Evolutionary conservation across 768 basidiomycete genomes (phyloP).

Genomic region (Suillus americanus): DNA sequence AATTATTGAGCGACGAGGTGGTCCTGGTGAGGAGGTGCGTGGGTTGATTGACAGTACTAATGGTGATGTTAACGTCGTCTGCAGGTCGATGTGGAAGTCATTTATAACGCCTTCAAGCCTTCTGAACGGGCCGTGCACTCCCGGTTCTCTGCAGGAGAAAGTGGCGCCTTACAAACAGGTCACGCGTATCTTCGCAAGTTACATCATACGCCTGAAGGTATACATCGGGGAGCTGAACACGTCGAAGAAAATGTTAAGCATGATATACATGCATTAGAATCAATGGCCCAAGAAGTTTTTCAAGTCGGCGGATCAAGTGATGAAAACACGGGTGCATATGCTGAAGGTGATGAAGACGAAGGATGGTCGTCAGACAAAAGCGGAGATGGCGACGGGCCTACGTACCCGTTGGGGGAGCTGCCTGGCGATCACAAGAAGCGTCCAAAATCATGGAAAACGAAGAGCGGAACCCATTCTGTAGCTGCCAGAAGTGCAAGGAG

Average conservation of each 20-base stretch:
- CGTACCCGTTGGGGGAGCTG: conserved; percentile 11
- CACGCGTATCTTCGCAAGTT: conserved; percentile 14
- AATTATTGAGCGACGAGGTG: conserved; percentile 59
- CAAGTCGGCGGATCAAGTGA: conserved; percentile 7
- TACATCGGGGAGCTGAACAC: conserved; percentile 27
- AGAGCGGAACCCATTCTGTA: conserved; percentile 7
- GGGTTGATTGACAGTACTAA: not conserved
- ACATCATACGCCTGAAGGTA: conserved; percentile 16
- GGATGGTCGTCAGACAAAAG: conserved; percentile 65
- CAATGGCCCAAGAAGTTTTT: conserved; percentile 14
- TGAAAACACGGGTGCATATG: conserved; percentile 7
- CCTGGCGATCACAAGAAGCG: conserved; percentile 22
- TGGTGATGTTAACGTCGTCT: conserved; percentile 13
- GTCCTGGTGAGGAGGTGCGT: conserved; percentile 68
- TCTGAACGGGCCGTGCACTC: conserved; percentile 10
- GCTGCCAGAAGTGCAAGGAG: conserved; percentile 8
- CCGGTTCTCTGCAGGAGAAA: conserved; percentile 2
- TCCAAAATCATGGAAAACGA: conserved; percentile 23
- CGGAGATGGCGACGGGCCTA: conserved; percentile 21
- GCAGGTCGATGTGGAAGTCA: conserved; percentile 65
- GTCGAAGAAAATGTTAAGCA: conserved; percentile 17
- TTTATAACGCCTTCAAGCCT: conserved; percentile 40
- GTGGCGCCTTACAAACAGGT: conserved; percentile 5
- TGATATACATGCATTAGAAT: conserved; percentile 16
- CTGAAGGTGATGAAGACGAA: conserved; percentile 42